Evolutionary conservation across 495 filamentous ascomycete genomes (phyloP).

Genomic region (Chaetomium tenue): DNA sequence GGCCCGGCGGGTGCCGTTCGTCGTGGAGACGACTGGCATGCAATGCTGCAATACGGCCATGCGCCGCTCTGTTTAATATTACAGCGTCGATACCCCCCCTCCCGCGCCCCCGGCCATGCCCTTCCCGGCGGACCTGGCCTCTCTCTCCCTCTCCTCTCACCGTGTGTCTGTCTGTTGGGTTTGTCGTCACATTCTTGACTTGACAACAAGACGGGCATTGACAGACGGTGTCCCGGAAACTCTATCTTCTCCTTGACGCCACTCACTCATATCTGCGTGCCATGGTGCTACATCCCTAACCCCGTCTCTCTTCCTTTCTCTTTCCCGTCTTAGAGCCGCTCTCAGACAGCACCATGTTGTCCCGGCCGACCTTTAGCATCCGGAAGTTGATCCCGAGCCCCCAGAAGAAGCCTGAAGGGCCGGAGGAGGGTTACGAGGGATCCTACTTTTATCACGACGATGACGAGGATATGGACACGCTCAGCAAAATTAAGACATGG

Average conservation of each 20-base stretch:
- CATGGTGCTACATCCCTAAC: conserved; percentile 21
- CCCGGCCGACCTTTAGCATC: conserved; percentile 46
- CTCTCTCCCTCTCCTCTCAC: conserved; percentile 16
- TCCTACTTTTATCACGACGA: conserved; percentile 35
- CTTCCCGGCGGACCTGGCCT: conserved; percentile 19
- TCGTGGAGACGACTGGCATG: conserved; percentile 25
- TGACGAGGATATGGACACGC: conserved; percentile 22
- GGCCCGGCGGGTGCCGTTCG: conserved; percentile 12
- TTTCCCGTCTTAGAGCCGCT: conserved; percentile 7
- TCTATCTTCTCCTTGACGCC: conserved; percentile 5
- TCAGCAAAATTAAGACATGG: conserved; percentile 36
- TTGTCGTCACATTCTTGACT: conserved; percentile 13
- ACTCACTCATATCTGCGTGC: conserved; percentile 12
- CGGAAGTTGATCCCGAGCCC: conserved; percentile 42
- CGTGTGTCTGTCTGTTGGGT: conserved; percentile 13
- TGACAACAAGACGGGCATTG: conserved; percentile 4
- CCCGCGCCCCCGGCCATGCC: conserved; percentile 10
- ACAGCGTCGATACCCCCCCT: conserved; percentile 17
- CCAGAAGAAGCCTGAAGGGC: conserved; percentile 33
- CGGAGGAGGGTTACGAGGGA: conserved; percentile 36
- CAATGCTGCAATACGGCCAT: conserved; percentile 13
- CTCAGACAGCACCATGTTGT: conserved; percentile 40
- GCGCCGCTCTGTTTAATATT: conserved; percentile 24
- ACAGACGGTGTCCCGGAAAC: conserved; percentile 19
- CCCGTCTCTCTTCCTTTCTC: conserved; percentile 12